These are phyloP conservation scores for Suillus tomentosus DNA, from an alignment of 768 basidiomycete species.

Conservation along the genomic window DNA sequence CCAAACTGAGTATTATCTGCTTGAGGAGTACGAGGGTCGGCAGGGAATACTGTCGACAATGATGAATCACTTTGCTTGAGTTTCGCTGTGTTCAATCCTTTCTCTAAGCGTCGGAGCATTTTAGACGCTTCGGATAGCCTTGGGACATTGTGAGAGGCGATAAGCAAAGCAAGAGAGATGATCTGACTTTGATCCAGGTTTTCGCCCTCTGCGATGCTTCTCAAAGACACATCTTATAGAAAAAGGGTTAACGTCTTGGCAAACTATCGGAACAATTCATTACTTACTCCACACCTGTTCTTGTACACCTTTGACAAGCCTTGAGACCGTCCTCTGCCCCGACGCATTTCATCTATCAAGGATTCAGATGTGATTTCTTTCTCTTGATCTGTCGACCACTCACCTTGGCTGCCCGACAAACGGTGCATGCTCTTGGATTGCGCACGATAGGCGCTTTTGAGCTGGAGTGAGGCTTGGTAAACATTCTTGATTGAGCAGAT, in stretches of 20 bases:
- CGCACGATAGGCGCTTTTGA: slow-evolving; percentile 47
- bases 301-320: slow-evolving; percentile 82
- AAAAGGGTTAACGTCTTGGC: slow-evolving; percentile 19
- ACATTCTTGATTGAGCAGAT: slow-evolving; percentile 15
- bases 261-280: slow-evolving; percentile 17
- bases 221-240: slow-evolving; percentile 74
- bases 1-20: slow-evolving; percentile 29
- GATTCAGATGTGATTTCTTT: slow-evolving; percentile 17
- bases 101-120: slow-evolving; percentile 85
- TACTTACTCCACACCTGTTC: slow-evolving; percentile 73
- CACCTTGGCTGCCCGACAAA: slow-evolving; percentile 85
- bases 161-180: slow-evolving; percentile 14
- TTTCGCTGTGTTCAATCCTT: slow-evolving; percentile 76
- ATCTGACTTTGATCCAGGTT: slow-evolving; percentile 85
- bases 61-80: slow-evolving; percentile 56
- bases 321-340: slow-evolving; percentile 84
- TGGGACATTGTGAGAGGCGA: slow-evolving; percentile 8
- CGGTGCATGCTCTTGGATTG: slow-evolving; percentile 72
- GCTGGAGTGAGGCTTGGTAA: slow-evolving; percentile 26
- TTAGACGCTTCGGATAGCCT: slow-evolving; percentile 89
- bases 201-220: slow-evolving; percentile 86
- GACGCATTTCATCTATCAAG: slow-evolving; percentile 83
- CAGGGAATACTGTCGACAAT: slow-evolving; percentile 34
- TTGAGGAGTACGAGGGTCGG: slow-evolving; percentile 31
- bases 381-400: slow-evolving; percentile 18